A percentile compares a stretch with the other conserved stretches of the same genome.
phyloP scores from a whole-genome alignment of 768 basidiomycete genomes.

The Paxillus ammoniavirescens region DNA sequence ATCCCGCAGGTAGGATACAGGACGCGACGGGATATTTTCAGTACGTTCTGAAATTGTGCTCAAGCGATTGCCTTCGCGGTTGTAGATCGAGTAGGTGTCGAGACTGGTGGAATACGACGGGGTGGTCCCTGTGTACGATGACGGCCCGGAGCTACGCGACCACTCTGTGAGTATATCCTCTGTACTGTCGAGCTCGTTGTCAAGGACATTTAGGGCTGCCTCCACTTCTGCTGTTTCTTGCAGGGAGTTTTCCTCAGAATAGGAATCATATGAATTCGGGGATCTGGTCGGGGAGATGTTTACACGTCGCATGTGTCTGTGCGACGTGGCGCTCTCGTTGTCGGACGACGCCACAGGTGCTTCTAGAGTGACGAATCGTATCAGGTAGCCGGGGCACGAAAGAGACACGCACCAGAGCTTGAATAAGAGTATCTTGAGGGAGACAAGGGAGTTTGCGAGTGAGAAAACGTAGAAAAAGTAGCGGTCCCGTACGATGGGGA shows the following conservation, averaged over 20 bases:
- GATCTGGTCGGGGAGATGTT: slow-evolving; percentile 52
- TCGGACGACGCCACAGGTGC: slow-evolving; percentile 49
- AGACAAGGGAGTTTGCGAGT: slow-evolving; percentile 53
- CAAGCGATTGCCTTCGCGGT: slow-evolving; percentile 48
- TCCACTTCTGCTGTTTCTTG: slow-evolving; percentile 59
- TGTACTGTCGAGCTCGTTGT: slow-evolving; percentile 63
- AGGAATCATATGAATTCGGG: slow-evolving; percentile 44
- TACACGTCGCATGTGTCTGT: slow-evolving; percentile 50
- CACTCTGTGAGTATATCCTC: slow-evolving; percentile 67
- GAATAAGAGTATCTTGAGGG: slow-evolving; percentile 61
- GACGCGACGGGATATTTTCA: slow-evolving; percentile 63
- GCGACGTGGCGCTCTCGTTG: slow-evolving; percentile 43
- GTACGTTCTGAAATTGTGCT: slow-evolving; percentile 81
- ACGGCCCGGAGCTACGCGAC: slow-evolving; percentile 45
- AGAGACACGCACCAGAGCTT: slow-evolving; percentile 45
- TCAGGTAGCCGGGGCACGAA: background rate
- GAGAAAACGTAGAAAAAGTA: slow-evolving; percentile 51
- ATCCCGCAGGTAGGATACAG: slow-evolving; percentile 43
- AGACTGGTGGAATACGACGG: slow-evolving; percentile 36
- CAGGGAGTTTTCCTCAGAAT: slow-evolving; percentile 55
- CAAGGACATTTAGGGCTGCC: slow-evolving; percentile 61
- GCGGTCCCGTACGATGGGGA: slow-evolving; percentile 64
- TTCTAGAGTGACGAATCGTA: slow-evolving; percentile 30
- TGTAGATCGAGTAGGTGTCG: slow-evolving; percentile 36
- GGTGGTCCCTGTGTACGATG: slow-evolving; percentile 32